Percentiles rank a stretch among this genome's conserved stretches.
These are phyloP conservation scores for Diospyros kaki DNA, from an alignment of 148 eudicot genomes.

Conservation along the genomic window DNA sequence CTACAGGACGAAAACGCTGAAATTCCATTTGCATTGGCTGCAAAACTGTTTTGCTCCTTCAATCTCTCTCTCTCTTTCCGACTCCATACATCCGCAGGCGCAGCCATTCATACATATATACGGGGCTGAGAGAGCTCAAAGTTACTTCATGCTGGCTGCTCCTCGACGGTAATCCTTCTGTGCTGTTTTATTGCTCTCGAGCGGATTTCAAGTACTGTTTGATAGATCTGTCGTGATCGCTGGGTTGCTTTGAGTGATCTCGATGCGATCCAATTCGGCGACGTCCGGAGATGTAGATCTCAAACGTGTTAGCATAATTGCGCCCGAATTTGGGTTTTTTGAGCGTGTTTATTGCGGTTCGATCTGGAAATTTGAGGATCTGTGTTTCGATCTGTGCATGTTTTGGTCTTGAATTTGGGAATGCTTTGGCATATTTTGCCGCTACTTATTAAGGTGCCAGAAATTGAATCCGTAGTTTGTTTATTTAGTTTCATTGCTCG, in stretches of 20 bases:
- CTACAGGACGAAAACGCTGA: neutral
- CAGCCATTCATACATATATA: neutral
- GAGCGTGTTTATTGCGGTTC: neutral
- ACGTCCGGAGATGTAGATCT: neutral
- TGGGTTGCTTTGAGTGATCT: neutral
- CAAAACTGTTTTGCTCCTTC: too few relatives aligned
- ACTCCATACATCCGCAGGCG: neutral
- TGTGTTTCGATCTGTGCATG: neutral
- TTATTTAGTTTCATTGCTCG: neutral
- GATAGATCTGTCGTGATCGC: conserved; percentile 7
- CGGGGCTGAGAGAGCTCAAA: neutral
- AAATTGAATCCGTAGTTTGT: neutral
- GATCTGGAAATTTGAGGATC: conserved; percentile 6
- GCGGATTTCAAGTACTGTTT: neutral
- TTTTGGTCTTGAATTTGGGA: neutral
- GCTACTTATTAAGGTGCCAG: too few relatives aligned
- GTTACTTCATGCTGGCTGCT: neutral
- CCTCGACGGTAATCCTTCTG: neutral
- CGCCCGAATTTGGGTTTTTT: conserved; percentile 1
- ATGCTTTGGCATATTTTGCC: neutral
- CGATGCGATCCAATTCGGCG: neutral
- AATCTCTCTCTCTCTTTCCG: neutral
- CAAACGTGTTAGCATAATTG: neutral
- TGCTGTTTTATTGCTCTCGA: neutral
- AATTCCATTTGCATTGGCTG: neutral